These are phyloP conservation scores for Camelina laxa DNA, from an alignment of 345 rosid species.

Conservation along the genomic window DNA sequence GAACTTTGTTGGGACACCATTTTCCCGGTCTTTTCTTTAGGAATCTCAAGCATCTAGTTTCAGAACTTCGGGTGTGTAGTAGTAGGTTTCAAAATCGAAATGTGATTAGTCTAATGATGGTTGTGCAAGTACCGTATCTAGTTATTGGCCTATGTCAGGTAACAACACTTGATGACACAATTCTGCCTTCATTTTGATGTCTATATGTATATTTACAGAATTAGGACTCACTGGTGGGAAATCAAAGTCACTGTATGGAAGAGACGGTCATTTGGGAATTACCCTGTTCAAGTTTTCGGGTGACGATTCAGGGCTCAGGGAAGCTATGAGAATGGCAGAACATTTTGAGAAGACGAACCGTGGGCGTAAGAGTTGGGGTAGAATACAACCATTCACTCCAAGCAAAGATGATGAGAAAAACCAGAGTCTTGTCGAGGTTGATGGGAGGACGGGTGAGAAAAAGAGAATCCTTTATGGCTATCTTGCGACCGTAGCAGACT, in stretches of 20 bases:
- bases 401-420: slow-evolving; percentile 82
- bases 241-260: slow-evolving; percentile 85
- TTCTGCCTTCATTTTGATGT: slow-evolving; percentile 36
- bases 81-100: slow-evolving; percentile 23
- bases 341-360: slow-evolving; percentile 78
- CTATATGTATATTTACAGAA: slow-evolving; percentile 59
- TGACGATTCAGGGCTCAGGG: slow-evolving; percentile 72
- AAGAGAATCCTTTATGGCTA: slow-evolving; percentile 81
- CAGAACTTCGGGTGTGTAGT: slow-evolving; percentile 15
- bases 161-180: slow-evolving; percentile 28
- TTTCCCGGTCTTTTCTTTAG: slow-evolving; percentile 1
- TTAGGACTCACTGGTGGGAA: slow-evolving; percentile 81
- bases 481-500: slow-evolving; percentile 75
- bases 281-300: slow-evolving; percentile 73
- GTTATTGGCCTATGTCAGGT: slow-evolving; percentile 22
- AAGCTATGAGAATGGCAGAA: slow-evolving; percentile 77
- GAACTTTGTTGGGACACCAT: slow-evolving; percentile 21
- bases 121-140: slow-evolving; percentile 25
- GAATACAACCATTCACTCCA: slow-evolving; percentile 56
- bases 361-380: slow-evolving; percentile 82
- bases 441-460: slow-evolving; percentile 72
- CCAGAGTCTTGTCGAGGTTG: slow-evolving; percentile 71
- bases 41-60: slow-evolving; percentile 28
- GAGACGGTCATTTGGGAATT: slow-evolving; percentile 92
- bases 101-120: slow-evolving; percentile 35